Evolutionary conservation across 768 basidiomycete genomes (phyloP).

Genomic region (Mycena albidolilacea): DNA sequence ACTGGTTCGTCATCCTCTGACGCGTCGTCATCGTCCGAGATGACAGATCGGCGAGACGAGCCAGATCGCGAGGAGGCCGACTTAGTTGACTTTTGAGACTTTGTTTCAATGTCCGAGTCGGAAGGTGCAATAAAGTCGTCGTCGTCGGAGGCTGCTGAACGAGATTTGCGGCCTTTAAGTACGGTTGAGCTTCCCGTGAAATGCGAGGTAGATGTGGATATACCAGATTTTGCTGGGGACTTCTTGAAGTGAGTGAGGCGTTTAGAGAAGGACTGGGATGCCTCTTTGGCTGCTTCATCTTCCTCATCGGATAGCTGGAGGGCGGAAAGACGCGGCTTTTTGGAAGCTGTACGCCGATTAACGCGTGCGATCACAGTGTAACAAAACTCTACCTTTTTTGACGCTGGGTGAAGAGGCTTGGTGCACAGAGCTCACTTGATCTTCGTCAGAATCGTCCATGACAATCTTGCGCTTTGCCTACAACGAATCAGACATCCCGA

Average conservation of each 20-base stretch:
- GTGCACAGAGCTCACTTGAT: slow-evolving; percentile 51
- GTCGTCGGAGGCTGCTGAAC: slow-evolving; percentile 63
- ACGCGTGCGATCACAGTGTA: neutral
- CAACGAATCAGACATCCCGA: slow-evolving; percentile 45
- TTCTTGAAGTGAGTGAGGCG: slow-evolving; percentile 77
- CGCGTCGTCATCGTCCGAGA: slow-evolving; percentile 54
- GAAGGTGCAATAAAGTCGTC: slow-evolving; percentile 83
- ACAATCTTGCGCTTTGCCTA: slow-evolving; percentile 79
- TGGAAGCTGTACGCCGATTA: slow-evolving; percentile 48
- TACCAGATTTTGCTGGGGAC: slow-evolving; percentile 70
- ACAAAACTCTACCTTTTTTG: slow-evolving; percentile 46
- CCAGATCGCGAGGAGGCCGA: slow-evolving; percentile 59
- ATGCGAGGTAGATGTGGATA: slow-evolving; percentile 30
- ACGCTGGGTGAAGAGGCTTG: slow-evolving; percentile 57
- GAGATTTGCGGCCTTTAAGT: slow-evolving; percentile 57
- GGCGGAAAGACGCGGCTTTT: slow-evolving; percentile 74
- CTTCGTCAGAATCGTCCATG: slow-evolving; percentile 82
- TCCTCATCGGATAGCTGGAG: slow-evolving; percentile 61
- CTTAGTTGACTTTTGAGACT: slow-evolving; percentile 63
- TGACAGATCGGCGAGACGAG: slow-evolving; percentile 60
- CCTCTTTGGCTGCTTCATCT: slow-evolving; percentile 48
- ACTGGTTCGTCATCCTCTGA: slow-evolving; percentile 54
- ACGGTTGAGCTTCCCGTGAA: slow-evolving; percentile 13
- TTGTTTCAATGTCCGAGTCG: slow-evolving; percentile 71
- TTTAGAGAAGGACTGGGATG: slow-evolving; percentile 66